A percentile compares a stretch with the other conserved stretches of the same genome.
phyloP scores from a whole-genome alignment of 306 rosid species.

The Cyamopsis tetragonoloba region DNA sequence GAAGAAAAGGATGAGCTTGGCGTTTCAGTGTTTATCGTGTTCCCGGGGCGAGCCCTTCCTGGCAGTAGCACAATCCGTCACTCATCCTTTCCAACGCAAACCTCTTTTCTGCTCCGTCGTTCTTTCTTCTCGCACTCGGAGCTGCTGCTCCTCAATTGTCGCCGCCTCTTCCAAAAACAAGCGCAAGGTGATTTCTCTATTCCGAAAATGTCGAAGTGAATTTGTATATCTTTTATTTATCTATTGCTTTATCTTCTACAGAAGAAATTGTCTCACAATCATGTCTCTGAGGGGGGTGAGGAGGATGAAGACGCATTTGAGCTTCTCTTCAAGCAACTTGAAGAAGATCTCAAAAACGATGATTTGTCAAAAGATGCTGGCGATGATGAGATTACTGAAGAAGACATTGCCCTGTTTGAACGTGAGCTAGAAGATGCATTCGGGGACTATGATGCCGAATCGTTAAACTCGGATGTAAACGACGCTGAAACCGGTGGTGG shows the following conservation, averaged over 20 bases:
- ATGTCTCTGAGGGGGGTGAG: slow-evolving; percentile 20
- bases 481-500: slow-evolving; percentile 26
- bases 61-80: neutral
- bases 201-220: neutral
- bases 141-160: slow-evolving; percentile 22
- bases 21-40: slow-evolving; percentile 37
- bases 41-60: slow-evolving; percentile 22
- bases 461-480: neutral
- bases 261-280: slow-evolving; percentile 36
- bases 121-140: slow-evolving; percentile 41
- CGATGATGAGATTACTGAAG: slow-evolving; percentile 54
- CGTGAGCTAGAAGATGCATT: slow-evolving; percentile 53
- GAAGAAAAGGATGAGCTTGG: slow-evolving; percentile 36
- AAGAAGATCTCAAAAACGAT: slow-evolving; percentile 78
- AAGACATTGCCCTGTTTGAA: slow-evolving; percentile 60
- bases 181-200: slow-evolving; percentile 50
- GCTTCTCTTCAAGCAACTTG: slow-evolving; percentile 69
- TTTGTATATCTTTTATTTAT: neutral
- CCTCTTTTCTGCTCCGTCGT: slow-evolving; percentile 43
- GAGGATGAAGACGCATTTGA: slow-evolving; percentile 77
- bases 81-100: slow-evolving; percentile 31
- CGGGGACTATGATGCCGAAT: slow-evolving; percentile 39
- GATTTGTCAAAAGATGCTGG: slow-evolving; percentile 37
- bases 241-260: slow-evolving; percentile 10
- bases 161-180: slow-evolving; percentile 46